A percentile compares a stretch with the other conserved stretches of the same genome.
phyloP scores from a whole-genome alignment of 306 rosid species.

The Rosa persica region DNA sequence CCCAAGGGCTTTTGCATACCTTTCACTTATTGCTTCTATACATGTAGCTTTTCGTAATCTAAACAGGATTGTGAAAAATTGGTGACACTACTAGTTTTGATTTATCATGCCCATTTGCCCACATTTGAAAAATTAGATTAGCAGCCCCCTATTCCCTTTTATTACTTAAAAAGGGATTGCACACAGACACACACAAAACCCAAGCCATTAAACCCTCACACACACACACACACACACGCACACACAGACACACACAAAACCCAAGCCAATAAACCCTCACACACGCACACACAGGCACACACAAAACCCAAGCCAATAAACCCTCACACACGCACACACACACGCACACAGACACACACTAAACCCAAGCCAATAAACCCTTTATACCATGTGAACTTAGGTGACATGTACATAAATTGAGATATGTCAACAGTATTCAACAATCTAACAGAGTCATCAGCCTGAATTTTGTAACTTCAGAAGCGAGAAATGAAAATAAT shows the following conservation, averaged over 20 bases:
- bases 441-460: background rate
- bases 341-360: background rate
- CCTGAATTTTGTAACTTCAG: conserved; percentile 1
- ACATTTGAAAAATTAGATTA: background rate
- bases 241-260: background rate
- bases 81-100: background rate
- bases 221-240: too few relatives aligned
- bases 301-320: too few relatives aligned
- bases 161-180: background rate
- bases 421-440: background rate
- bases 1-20: background rate
- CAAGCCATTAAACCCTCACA: background rate
- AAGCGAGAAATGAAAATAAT: background rate
- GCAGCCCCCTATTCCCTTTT: background rate
- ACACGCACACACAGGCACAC: background rate
- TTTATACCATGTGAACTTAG: background rate
- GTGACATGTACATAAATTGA: background rate
- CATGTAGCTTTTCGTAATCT: background rate
- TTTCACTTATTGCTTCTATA: background rate
- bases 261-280: background rate
- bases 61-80: background rate
- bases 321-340: background rate
- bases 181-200: background rate
- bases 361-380: background rate
- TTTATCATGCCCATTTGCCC: background rate